Conservation (phyloP, 495 filamentous ascomycete genomes). For the Penicillium subrubescens region DNA sequence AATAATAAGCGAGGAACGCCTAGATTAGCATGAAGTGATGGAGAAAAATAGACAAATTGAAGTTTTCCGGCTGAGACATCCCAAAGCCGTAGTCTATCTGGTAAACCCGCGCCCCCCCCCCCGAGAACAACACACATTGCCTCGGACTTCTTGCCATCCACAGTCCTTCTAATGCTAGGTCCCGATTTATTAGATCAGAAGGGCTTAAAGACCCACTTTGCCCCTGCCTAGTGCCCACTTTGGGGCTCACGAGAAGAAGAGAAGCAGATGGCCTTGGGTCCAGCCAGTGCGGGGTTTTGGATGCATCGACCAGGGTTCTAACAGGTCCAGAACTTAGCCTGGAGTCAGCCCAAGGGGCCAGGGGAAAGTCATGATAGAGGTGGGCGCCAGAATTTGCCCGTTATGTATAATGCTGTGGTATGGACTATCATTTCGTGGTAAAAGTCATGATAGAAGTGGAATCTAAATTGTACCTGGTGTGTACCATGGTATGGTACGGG, state of each 20-base stretch:
- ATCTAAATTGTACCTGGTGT: not conserved
- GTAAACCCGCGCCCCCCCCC: no score
- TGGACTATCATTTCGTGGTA: not conserved
- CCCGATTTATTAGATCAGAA: not conserved
- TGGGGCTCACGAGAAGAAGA: conserved; percentile 14
- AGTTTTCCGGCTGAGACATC: conserved; percentile 14
- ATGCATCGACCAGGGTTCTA: conserved; percentile 7
- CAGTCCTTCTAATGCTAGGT: not conserved
- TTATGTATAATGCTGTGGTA: not conserved
- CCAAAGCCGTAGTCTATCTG: conserved; percentile 7
- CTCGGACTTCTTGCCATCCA: conserved; percentile 1
- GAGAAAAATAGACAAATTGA: conserved; percentile 1
- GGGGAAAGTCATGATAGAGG: not conserved
- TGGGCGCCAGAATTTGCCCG: not conserved
- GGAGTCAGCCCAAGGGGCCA: conserved; percentile 2
- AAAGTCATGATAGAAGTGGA: not conserved
- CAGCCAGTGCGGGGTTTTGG: conserved; percentile 5
- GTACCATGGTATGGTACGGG: not conserved
- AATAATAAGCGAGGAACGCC: conserved; percentile 3
- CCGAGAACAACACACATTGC: conserved; percentile 9
- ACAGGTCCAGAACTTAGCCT: conserved; percentile 15
- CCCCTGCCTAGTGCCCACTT: not conserved
- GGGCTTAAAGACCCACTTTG: not conserved
- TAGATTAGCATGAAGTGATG: not conserved
- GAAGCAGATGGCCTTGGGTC: not conserved